Conservation (phyloP, 2,329 filamentous ascomycete genomes). For the Magnaporthiopsis incrustans region DNA sequence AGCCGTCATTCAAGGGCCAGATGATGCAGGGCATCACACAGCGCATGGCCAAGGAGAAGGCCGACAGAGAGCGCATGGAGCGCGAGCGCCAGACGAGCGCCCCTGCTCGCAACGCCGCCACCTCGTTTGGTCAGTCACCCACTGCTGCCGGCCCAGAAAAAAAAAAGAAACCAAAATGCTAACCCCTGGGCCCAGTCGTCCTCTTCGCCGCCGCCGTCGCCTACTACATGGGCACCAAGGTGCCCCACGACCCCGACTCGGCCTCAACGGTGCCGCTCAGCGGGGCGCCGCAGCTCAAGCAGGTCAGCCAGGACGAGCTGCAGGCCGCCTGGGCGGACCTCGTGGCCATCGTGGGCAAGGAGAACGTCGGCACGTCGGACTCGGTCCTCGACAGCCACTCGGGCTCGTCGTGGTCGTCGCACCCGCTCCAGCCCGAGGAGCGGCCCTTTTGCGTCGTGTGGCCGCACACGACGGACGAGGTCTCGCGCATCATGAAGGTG, state of each 20-base stretch:
- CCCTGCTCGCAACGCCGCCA: constrained; percentile 32
- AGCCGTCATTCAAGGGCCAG: constrained; percentile 40
- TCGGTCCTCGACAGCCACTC: constrained; percentile 49
- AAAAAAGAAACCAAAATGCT: neutral
- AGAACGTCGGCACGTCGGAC: constrained; percentile 54
- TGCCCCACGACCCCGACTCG: constrained; percentile 40
- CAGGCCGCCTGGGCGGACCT: constrained; percentile 66
- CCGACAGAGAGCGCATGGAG: constrained; percentile 36
- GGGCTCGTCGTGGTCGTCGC: constrained; percentile 55
- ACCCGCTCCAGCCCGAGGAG: constrained; percentile 39
- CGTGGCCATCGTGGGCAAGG: constrained; percentile 52
- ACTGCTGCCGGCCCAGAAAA: neutral
- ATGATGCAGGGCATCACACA: constrained; percentile 44
- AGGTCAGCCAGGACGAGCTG: constrained; percentile 53
- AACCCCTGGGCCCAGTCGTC: constrained; percentile 32
- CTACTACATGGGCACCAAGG: constrained; percentile 53
- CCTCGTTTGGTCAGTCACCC: constrained; percentile 36
- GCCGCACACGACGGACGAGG: constrained; percentile 71
- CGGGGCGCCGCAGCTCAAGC: constrained; percentile 39
- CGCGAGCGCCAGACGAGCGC: constrained; percentile 28
- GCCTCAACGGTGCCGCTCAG: constrained; percentile 52
- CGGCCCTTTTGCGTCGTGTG: constrained; percentile 65
- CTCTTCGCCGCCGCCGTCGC: constrained; percentile 41
- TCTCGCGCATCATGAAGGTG: constrained; percentile 80
- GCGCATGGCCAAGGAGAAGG: constrained; percentile 39